phyloP scores from a whole-genome alignment of 2,329 filamentous ascomycete species.

The Epichloe baconii region DNA sequence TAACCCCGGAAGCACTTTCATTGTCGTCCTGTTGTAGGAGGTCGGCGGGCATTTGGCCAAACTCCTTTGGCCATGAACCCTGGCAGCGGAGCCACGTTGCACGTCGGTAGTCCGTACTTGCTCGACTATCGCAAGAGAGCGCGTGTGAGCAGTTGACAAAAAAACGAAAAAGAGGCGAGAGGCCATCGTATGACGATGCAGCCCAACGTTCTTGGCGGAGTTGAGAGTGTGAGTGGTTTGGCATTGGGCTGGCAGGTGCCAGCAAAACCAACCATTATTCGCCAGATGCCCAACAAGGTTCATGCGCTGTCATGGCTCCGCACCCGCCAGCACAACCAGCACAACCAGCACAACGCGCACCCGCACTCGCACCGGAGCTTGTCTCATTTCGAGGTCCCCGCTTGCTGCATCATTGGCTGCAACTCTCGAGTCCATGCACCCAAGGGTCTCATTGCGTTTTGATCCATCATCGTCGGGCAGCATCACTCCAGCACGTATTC shows the following conservation, averaged over 20 bases:
- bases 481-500: neutral
- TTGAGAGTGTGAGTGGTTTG: too few species aligned
- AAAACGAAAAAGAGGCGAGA: neutral
- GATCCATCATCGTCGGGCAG: slow-evolving; percentile 15
- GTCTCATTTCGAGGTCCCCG: slow-evolving; percentile 2
- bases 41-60: too few species aligned
- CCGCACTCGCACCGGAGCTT: too few species aligned
- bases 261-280: too few species aligned
- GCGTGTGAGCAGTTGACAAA: neutral
- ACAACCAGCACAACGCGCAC: too few species aligned
- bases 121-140: neutral
- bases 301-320: neutral
- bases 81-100: slow-evolving; percentile 23
- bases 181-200: neutral
- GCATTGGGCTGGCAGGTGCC: too few species aligned
- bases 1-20: neutral
- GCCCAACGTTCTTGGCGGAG: too few species aligned
- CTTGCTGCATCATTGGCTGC: slow-evolving; percentile 7
- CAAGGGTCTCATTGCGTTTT: slow-evolving; percentile 1
- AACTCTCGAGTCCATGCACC: slow-evolving; percentile 4
- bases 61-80: neutral
- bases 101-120: slow-evolving; percentile 8
- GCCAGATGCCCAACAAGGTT: neutral
- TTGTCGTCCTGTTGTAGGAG: too few species aligned
- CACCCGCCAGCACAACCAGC: slow-evolving; percentile 2